These are phyloP conservation scores for Gynochthodes officinalis DNA, from an alignment of 257 asterid species.

Conservation along the genomic window DNA sequence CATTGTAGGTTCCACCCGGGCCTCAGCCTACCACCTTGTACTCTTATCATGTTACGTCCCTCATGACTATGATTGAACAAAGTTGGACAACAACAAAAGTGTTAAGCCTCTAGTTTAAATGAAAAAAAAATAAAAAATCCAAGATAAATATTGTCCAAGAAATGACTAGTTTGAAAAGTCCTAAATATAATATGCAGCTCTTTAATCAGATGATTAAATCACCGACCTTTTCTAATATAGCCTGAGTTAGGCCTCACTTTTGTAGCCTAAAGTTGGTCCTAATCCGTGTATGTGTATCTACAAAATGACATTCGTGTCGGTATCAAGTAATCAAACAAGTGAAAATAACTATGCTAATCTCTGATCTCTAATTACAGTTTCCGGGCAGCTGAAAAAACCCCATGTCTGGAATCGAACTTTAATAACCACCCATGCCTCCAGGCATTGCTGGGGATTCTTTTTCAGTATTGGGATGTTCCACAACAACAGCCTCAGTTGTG, in stretches of 20 bases:
- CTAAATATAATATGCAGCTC: too few relatives aligned
- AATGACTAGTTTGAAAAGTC: too few relatives aligned
- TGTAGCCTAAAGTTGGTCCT: background rate
- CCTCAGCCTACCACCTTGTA: slow-evolving; percentile 16
- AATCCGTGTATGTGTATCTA: too few relatives aligned
- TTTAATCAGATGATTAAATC: too few relatives aligned
- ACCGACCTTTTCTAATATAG: too few relatives aligned
- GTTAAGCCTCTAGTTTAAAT: too few relatives aligned
- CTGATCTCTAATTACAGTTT: background rate
- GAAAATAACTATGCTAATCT: background rate
- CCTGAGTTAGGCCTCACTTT: too few relatives aligned
- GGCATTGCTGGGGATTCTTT: slow-evolving; percentile 35
- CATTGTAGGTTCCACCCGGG: slow-evolving; percentile 5
- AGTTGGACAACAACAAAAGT: too few relatives aligned
- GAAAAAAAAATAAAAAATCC: too few relatives aligned
- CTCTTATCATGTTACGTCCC: too few relatives aligned
- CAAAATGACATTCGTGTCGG: background rate
- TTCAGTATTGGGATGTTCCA: slow-evolving; percentile 43
- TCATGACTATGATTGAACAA: too few relatives aligned
- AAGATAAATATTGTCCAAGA: too few relatives aligned
- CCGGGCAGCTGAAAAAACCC: background rate
- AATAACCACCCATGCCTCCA: slow-evolving; percentile 36
- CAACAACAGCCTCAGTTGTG: slow-evolving; percentile 57
- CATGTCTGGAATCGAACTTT: background rate
- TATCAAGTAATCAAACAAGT: background rate